Conservation (phyloP, 164 flowering plant genomes). For the Sextonia rubra region DNA sequence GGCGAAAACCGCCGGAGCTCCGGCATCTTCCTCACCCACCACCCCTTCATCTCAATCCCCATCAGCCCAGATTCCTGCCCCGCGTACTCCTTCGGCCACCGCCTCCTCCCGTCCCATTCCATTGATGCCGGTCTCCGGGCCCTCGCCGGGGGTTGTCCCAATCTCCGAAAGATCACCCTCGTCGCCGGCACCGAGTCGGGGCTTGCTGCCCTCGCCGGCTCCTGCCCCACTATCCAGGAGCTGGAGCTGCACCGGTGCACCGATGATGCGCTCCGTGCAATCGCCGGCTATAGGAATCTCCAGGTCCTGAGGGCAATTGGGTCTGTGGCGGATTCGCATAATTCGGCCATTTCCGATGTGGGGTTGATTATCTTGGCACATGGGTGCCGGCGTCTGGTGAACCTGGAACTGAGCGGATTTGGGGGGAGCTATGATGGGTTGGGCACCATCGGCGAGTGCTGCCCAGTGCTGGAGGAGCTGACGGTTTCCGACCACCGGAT, state of each 20-base stretch:
- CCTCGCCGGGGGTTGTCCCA: constrained; percentile 62
- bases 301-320: constrained; percentile 13
- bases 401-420: constrained; percentile 82
- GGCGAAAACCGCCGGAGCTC: constrained; percentile 22
- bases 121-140: constrained; percentile 54
- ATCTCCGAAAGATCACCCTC: constrained; percentile 58
- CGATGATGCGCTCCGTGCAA: constrained; percentile 21
- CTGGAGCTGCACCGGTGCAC: constrained; percentile 74
- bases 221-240: constrained; percentile 70
- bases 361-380: constrained; percentile 88
- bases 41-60: constrained; percentile 28
- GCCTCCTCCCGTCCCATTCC: constrained; percentile 25
- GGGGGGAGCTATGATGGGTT: constrained; percentile 95
- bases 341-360: constrained; percentile 60
- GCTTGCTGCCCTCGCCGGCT: constrained; percentile 56
- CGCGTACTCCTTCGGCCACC: constrained; percentile 19
- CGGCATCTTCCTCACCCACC: constrained; percentile 32
- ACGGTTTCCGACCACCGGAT: constrained; percentile 61
- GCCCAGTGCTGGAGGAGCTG: constrained; percentile 87
- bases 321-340: constrained; percentile 41
- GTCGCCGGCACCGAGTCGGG: constrained; percentile 57
- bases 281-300: no score
- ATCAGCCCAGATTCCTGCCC: constrained; percentile 27
- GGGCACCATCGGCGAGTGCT: constrained; percentile 81
- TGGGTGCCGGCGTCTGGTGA: constrained; percentile 79